phyloP scores from a whole-genome alignment of 768 basidiomycete genomes.

The Lactarius sp. region DNA sequence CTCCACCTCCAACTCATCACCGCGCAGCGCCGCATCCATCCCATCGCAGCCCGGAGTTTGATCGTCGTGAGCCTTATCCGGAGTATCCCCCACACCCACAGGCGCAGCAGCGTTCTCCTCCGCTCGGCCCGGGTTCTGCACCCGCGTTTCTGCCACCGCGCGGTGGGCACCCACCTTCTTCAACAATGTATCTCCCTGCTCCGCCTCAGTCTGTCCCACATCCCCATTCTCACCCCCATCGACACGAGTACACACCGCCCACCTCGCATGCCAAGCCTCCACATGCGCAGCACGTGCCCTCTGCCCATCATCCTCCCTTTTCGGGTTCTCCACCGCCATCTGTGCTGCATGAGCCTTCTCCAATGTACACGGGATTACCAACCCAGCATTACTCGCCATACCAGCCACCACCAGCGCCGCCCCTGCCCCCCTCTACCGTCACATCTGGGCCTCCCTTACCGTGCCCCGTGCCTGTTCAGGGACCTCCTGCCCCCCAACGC shows the following conservation, averaged over 20 bases:
- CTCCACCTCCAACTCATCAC: conserved; percentile 25
- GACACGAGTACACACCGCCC: conserved; percentile 27
- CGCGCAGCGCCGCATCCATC: conserved; percentile 20
- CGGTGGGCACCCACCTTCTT: conserved; percentile 20
- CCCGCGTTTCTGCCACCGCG: conserved; percentile 27
- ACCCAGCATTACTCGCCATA: conserved; percentile 15
- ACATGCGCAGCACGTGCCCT: conserved; percentile 12
- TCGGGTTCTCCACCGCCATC: conserved; percentile 21
- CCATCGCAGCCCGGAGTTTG: conserved; percentile 23
- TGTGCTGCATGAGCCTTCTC: conserved; percentile 29
- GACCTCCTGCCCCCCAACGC: conserved; percentile 22
- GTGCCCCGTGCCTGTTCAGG: conserved; percentile 13
- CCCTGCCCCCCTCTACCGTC: conserved; percentile 10
- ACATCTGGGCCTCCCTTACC: conserved; percentile 17
- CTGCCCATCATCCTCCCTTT: conserved; percentile 22
- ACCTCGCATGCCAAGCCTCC: conserved; percentile 18
- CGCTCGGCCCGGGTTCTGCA: conserved; percentile 1
- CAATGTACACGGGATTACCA: conserved; percentile 31
- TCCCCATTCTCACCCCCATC: conserved; percentile 25
- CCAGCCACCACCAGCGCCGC: conserved; percentile 30
- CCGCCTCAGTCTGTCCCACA: conserved; percentile 25
- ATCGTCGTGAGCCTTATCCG: conserved; percentile 22
- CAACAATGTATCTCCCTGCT: conserved; percentile 23
- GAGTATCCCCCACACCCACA: conserved; percentile 21
- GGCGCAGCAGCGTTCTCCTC: conserved; percentile 22